Evolutionary conservation across 2,329 filamentous ascomycete genomes (phyloP), one percentile per base, ranked within the genome.

Genomic region (Xylariaceae sp.): DNA sequence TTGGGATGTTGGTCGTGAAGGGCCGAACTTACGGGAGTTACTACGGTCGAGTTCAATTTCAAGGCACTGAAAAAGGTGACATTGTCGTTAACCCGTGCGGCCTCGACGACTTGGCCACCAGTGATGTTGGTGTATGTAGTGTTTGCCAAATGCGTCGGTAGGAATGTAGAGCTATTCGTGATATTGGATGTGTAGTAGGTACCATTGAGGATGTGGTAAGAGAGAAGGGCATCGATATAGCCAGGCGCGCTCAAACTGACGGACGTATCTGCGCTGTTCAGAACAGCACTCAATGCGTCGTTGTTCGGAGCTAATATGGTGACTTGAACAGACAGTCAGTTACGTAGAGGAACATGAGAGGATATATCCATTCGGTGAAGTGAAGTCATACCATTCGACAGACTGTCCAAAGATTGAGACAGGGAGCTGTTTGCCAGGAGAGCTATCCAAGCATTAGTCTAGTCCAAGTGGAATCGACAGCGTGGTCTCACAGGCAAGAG

Each of bases 241-340:
- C 57, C 60, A 0, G 63, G 46, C 46, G 65, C 58, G 2, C 51
- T 45, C 16, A 60, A 55, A 17, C 55, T 40, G 5, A 63, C 59
- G 14, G 13, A 10, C 11, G 69, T 59, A 2, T 67, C 66, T 2
- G 68, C 58, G 31, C 63, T 67, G 46, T 72, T 71, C 16, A 74
- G 58, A 1, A 73, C 55, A 6, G 63, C 66, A 36, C 70, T 69
- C 28, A 76, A 57, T 0, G 80, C 81, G 11, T 74, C 62, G 61
- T 84, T 82, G 62, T 71, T 77, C 0, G 81, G 81, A 0, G 82
- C 81, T 6, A 85, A 73, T 36, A 84, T 68, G 6, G 83, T 86
- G 51, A 85, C 52, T 55, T n/a, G 17, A 6, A 14, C 12, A 36
- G 14, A 18, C 43, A 19, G 39, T 51, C 22, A 47, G 31, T 40